Evolutionary conservation across 2,329 filamentous ascomycete genomes (phyloP), one percentile per base, ranked within the genome.

Genomic region (Fonsecaea multimorphosa): DNA sequence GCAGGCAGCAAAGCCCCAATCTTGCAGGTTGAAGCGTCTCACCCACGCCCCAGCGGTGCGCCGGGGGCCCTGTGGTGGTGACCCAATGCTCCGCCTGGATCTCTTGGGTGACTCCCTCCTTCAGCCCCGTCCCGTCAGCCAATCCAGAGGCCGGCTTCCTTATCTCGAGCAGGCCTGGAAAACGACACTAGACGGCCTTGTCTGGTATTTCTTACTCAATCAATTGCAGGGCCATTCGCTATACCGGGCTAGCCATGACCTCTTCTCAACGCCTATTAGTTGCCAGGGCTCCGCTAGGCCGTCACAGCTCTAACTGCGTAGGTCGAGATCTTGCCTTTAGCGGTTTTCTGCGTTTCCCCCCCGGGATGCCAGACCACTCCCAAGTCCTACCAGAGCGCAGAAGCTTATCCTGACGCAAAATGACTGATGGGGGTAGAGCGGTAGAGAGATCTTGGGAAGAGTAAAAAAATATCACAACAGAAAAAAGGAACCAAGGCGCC

Each of bases 201-300:
- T 19, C 34, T 64, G 34, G 22, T 63, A 67, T 65, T 63, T 69
- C 55, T 69, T 69, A 69, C 67, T 67, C 67, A 69, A 69, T 69
- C 67, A 69, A 69, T 67, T 69, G 67, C 67, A 65, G 62, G 56
- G 40, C 44, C 61, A 64, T 61, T 60, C 59, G 66, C 63, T 60
- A 53, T 61, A 58, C 53, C 34, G n/a, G 57, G 29, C 44, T 32
- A 32, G 27, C 22, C 31, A 49, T n/a, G 38, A 22, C 40, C 16
- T 49, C n/a, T 52, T 19, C 53, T 44, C 5, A 19, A 52, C 19
- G 56, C 61, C 63, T 19, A 65, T 61, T 65, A 65, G 57, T 54
- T 53, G 55, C 49, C 36, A 3, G 31, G 60, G 59, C 49, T 62
- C 64, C 59, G 60, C 59, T 55, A 27, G 46, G 55, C 38, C 27